Conservation (phyloP, 306 rosid species). For the Cajanus cajan region DNA sequence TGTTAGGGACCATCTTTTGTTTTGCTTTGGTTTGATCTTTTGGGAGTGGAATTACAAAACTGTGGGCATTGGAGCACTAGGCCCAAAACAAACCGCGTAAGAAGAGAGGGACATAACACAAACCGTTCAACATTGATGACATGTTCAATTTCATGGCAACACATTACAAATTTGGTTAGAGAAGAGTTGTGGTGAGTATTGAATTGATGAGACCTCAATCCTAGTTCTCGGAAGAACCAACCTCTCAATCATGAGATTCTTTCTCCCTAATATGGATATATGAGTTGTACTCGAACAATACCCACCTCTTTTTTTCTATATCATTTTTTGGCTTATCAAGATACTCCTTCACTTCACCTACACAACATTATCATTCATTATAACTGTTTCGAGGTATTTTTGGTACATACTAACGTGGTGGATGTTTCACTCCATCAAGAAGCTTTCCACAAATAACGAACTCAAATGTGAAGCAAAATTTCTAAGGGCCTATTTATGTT, state of each 20-base stretch:
- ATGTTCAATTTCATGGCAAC: slow-evolving; percentile 30
- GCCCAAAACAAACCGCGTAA: slow-evolving; percentile 43
- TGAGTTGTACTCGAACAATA: slow-evolving; percentile 18
- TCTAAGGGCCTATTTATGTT: no score
- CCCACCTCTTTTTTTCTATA: not conserved
- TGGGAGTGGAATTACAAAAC: not conserved
- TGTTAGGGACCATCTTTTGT: slow-evolving; percentile 37
- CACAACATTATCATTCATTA: not conserved
- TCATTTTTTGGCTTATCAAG: no score
- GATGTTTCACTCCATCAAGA: no score
- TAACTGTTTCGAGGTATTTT: no score
- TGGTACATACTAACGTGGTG: no score
- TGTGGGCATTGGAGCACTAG: slow-evolving; percentile 22
- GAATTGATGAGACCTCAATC: slow-evolving; percentile 18
- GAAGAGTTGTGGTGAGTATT: slow-evolving; percentile 9
- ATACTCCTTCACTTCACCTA: not conserved
- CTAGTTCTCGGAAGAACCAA: slow-evolving; percentile 12
- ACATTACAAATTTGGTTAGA: slow-evolving; percentile 21
- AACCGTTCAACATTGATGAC: slow-evolving; percentile 27
- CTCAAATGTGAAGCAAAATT: no score
- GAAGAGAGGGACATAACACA: slow-evolving; percentile 37
- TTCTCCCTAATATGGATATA: not conserved
- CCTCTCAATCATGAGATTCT: slow-evolving; percentile 18
- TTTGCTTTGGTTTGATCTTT: not conserved
- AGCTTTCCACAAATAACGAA: no score